Evolutionary conservation across 1,284 basidiomycete species (phyloP), one percentile per base, ranked within the genome.

Genomic region (Moniliophthora roreri): DNA sequence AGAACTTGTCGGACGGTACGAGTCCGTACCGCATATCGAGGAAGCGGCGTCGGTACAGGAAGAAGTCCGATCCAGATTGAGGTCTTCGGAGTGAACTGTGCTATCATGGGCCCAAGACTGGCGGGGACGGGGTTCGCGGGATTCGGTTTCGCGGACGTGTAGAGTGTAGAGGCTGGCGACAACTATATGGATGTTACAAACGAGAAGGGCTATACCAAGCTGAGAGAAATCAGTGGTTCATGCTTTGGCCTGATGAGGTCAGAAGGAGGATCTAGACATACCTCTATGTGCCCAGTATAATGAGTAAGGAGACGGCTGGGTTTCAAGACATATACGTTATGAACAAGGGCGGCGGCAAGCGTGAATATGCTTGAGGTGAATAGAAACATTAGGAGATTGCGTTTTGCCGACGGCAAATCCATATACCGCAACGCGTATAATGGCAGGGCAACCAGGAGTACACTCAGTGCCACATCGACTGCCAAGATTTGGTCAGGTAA

Each of bases 391-490:
- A 46, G 9, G 11, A 46, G 26, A 32, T 46, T 46, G 21, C 44
- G 44, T 32, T 46, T 46, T 11, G 21, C 26, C 7, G 24, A 28
- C 16, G 44, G 13, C 24, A 46, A 28, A 24, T 26, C 44, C 44
- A 46, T 46, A 11, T 32, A 15, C 9, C 26, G 18, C 13, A 46
- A 11, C 15, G 44, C 44, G n/a, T 32, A 46, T 8, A 52, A 35
- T 13, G 61, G 60, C 10, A 57, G 40, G 10, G 47, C 34, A 16
- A 61, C 26, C 23, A 63, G 57, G 52, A 59, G 55, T 2, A 57
- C n/a, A 46, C 61, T 60, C 10, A 44, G 51, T 11, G 54, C 26
- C 6, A 61, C 21, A 35, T 62, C 60, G 36, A 46, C 58, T 60
- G 34, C 24, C 26, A 45, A 24, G 15, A 18, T 41, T 13, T 52